Evolutionary conservation across 768 basidiomycete genomes (phyloP).

Genomic region (Boletus rubroflammeus): DNA sequence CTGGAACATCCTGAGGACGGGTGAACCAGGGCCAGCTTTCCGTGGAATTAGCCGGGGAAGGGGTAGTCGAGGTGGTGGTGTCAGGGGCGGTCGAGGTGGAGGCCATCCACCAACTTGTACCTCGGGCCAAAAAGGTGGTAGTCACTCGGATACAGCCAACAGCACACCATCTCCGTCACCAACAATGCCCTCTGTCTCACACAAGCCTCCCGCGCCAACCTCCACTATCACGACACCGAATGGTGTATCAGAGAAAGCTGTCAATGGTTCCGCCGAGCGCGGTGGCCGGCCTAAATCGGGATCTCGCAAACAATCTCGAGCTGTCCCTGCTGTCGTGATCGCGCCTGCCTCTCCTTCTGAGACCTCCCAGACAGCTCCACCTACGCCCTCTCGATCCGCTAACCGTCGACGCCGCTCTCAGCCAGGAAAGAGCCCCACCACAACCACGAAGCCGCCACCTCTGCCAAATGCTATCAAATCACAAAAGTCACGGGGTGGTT

Average conservation of each 20-base stretch:
- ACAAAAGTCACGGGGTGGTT: conserved; percentile 32
- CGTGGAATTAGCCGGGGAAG: conserved; percentile 40
- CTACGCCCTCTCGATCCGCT: conserved; percentile 40
- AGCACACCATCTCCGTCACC: conserved; percentile 18
- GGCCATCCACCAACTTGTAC: conserved; percentile 29
- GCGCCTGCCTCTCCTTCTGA: conserved; percentile 23
- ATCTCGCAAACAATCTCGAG: conserved; percentile 21
- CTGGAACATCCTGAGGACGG: too few species aligned
- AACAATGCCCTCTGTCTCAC: conserved; percentile 8
- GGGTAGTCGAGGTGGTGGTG: conserved; percentile 33
- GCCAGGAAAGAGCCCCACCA: conserved; percentile 30
- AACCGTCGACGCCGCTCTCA: conserved; percentile 50
- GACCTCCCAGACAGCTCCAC: conserved; percentile 20
- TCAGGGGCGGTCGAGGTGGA: conserved; percentile 24
- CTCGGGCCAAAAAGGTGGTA: conserved; percentile 21
- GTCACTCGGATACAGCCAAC: conserved; percentile 19
- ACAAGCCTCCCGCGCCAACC: conserved; percentile 14
- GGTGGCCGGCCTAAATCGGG: conserved; percentile 20
- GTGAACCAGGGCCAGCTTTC: conserved; percentile 48
- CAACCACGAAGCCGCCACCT: conserved; percentile 15
- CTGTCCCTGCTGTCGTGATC: conserved; percentile 19
- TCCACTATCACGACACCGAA: conserved; percentile 18
- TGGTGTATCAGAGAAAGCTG: conserved; percentile 21
- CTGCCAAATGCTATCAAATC: conserved; percentile 27
- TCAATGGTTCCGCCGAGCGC: conserved; percentile 21